Evolutionary conservation across 805 yeast genomes (phyloP).

Genomic region (Wickerhamiella cacticola): DNA sequence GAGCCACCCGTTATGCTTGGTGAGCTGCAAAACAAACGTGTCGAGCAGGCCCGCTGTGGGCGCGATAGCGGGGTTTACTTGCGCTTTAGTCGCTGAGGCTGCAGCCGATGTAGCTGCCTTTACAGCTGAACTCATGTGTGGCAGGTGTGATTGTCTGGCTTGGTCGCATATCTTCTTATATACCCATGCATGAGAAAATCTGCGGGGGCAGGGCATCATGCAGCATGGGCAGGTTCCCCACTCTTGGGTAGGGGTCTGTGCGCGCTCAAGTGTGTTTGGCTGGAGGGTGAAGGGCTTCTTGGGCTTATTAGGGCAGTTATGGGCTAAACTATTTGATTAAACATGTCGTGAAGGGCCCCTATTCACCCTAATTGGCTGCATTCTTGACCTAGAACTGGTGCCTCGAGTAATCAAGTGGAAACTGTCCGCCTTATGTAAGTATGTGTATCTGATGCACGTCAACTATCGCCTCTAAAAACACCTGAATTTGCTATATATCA

Average conservation of each 20-base stretch:
- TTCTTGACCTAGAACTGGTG: no score
- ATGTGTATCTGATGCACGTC: no score
- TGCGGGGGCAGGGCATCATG: conserved; percentile 5
- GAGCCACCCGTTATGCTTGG: conserved; percentile 5
- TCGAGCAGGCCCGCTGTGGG: conserved; percentile 9
- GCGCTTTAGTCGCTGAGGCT: neutral
- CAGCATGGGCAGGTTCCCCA: conserved; percentile 4
- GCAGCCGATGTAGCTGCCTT: conserved; percentile 1
- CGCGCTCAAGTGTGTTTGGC: no score
- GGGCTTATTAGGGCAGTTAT: no score
- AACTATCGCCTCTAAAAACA: no score
- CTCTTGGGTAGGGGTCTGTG: conserved; percentile 3
- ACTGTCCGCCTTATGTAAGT: no score
- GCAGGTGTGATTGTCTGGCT: neutral
- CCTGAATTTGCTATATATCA: no score
- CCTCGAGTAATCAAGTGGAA: no score
- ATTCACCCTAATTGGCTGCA: no score
- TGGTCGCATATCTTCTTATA: conserved; percentile 2
- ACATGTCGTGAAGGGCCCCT: no score
- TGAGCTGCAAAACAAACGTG: neutral
- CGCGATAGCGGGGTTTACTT: conserved; percentile 8
- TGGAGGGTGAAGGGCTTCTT: no score
- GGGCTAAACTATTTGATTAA: no score
- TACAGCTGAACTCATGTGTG: conserved; percentile 1
- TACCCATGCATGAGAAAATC: conserved; percentile 2